Base-by-base conservation (phyloP, 805 yeast genomes). In the Lipomyces starkeyi region DNA sequence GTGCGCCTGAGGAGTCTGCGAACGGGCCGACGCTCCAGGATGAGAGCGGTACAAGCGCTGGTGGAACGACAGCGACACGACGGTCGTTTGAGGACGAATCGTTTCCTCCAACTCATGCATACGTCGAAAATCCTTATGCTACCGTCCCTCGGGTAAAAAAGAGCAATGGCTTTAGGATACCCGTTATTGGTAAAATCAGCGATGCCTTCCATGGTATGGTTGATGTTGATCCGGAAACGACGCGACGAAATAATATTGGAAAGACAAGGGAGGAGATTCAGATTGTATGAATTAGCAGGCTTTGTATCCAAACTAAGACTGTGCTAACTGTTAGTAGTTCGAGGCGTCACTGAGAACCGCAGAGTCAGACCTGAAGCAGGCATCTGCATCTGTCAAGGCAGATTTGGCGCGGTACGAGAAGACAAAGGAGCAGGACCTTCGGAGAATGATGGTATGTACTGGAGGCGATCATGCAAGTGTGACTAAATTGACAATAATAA, bases 201-300 rank as follows among this genome's bases (percentile, higher is more conserved):
- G 80, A 76, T 54, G 83, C 85, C 13, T 77, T 84, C 55, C 88
- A 86, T 73, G 90, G 88, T 59, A 84, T 88, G 58, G 86, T 88
- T 73, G 91, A 88, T 67, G 85, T 84, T 43, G 89, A 88, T 71
- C 91, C 91, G 0, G 90, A 87, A 65, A 80, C 85, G n/a, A 82
- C 88, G 1, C 80, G 91, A 22, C 84, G 87, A 63, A 86, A 83
- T 61, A 81, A 78, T 70, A 79, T 83, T 60, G 81, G 81, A 7
- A 82, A 80, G 77, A 80, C 82, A 9, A 76, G 78, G 58, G 83
- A 80, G 63, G 84, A 81, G 67, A 84, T 88, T 8, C 71, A 68
- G 40, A 66, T 69, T 49, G 70, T 67, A 58, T 4, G 69, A 62
- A 6, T 29, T 11, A 9, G 20, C 20, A 17, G 0, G 20, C 20